Base-by-base conservation (phyloP, 2,329 filamentous ascomycete genomes). In the Colletotrichum higginsianum region DNA sequence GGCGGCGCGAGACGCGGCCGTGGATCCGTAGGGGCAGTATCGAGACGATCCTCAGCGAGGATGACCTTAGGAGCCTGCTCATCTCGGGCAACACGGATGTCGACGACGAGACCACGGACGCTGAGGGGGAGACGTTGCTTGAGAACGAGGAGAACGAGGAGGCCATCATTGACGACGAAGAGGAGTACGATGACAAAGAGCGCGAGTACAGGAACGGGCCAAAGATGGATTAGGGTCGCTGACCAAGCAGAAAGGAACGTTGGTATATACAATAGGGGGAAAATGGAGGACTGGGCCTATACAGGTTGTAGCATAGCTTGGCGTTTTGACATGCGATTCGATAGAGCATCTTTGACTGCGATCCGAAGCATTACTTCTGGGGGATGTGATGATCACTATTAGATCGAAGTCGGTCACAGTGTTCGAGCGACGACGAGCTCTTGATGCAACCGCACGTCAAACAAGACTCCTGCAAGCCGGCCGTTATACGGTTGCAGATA, bases 11-110 rank as follows among this genome's bases (percentile, higher is more conserved):
- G 78, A 89, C 88, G 46, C 80, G 88, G 67, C 81, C 84, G 3
- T 83, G 83, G 74, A 78, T 83, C 15, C 78, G 87, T 64, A 79
- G 86, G 66, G 86, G 86, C 4, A 89, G 87, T 67, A 85, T 90
- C 49, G 88, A 91, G 77, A 89, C 86, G 47, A 89, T 91, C 9
- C 78, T 91, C 49, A 90, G 88, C 73, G 88, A 90, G 74, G 89
- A 91, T 63, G 89, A 91, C 73, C 76, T 91, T 64, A 81, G 82
- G 74, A 86, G 84, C 65, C 76, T 91, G 46, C 74, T 91, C 58
- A 75, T 80, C 5, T 55, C 53, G 12, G 69, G 66, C 5, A 72
- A 46, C 49, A 75, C 74, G 30, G 74, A 75, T 30, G 42, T 52
- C 8, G 74, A 75, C 23, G 71, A 75, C 21, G 70, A 75, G 23